Base-by-base conservation (phyloP, 148 eudicot species). In the Chenopodium album region DNA sequence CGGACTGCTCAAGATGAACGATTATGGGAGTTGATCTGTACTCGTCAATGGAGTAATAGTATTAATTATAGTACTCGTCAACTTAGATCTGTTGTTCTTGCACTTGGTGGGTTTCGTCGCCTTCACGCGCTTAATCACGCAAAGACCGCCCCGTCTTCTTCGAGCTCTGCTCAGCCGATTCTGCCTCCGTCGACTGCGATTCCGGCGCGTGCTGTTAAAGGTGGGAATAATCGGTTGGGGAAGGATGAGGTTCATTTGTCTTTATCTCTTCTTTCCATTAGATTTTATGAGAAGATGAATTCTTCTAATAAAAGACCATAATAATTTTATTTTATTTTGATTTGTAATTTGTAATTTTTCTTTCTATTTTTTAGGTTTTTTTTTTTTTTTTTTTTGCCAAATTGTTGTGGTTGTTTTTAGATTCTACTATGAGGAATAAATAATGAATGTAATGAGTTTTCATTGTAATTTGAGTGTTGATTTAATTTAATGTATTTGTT, bases 161-260 rank as follows among this genome's bases (percentile, higher is more conserved):
- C 62, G 69, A 85, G 60, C 1, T 26, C n/a, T 41, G 44, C 44
- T 41, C 44, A 41, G 77, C 31, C 78, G 28, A 4, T 41, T 47
- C 62, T 79, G 78, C 80, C 85, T 90, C 89, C 92, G 32, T 71
- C 89, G 0, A 68, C 81, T 12, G 87, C 91, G 71, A 41, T 9
- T 7, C 76, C 22, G 17, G 80, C 82, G 79, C 29, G 81, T 80
- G 76, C 47, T 9, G 82, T 72, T 48, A 46, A 65, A 31, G 63
- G 78, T 2, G 62, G 74, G 73, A 47, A 77, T 67, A 87, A 19
- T 64, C 83, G 93, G 44, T 90, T 90, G 92, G 98, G 98, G 37
- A 94, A 90, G 82, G 98, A 94, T 81, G 98, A 94, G 89, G 92
- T 92, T 37, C 88, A 92, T 82, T 86, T 94, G 32, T 94, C 98